Percentiles rank a stretch among this genome's conserved stretches.
phyloP scores from a whole-genome alignment of 2,329 filamentous ascomycete species.

The Colletotrichum sp. region DNA sequence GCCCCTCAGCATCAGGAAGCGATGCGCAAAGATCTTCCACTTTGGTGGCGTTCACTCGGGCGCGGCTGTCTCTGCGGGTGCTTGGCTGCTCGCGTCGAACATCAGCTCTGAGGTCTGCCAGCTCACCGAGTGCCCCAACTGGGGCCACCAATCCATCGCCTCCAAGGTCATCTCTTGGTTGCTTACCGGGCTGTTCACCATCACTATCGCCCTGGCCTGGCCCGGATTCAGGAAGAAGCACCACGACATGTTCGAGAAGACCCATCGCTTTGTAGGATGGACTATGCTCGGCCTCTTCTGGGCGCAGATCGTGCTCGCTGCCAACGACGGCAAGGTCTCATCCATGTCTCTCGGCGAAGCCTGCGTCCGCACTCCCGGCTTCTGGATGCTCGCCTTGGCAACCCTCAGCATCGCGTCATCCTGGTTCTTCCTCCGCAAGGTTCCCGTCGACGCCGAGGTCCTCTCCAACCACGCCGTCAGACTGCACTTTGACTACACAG shows the following conservation, averaged over 20 bases:
- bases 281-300: conserved; percentile 68
- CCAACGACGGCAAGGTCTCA: conserved; percentile 48
- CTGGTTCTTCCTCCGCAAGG: conserved; percentile 74
- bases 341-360: conserved; percentile 37
- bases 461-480: conserved; percentile 77
- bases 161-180: conserved; percentile 62
- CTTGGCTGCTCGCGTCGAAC: conserved; percentile 53
- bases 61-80: conserved; percentile 51
- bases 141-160: conserved; percentile 33
- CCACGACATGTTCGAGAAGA: conserved; percentile 45
- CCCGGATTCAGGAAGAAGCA: conserved; percentile 65
- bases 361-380: conserved; percentile 43
- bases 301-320: conserved; percentile 59
- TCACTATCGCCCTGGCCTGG: conserved; percentile 64
- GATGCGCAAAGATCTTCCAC: conserved; percentile 56
- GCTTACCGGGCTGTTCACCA: conserved; percentile 58
- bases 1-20: conserved; percentile 52
- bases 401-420: conserved; percentile 72
- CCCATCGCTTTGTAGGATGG: conserved; percentile 48
- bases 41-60: conserved; percentile 57
- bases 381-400: conserved; percentile 72
- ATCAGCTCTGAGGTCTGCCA: conserved; percentile 29
- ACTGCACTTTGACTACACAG: conserved; percentile 70
- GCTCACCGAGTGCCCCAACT: conserved; percentile 35
- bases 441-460: conserved; percentile 67